Base-by-base conservation (phyloP, 2,329 filamentous ascomycete genomes). In the Alternaria infectoria region DNA sequence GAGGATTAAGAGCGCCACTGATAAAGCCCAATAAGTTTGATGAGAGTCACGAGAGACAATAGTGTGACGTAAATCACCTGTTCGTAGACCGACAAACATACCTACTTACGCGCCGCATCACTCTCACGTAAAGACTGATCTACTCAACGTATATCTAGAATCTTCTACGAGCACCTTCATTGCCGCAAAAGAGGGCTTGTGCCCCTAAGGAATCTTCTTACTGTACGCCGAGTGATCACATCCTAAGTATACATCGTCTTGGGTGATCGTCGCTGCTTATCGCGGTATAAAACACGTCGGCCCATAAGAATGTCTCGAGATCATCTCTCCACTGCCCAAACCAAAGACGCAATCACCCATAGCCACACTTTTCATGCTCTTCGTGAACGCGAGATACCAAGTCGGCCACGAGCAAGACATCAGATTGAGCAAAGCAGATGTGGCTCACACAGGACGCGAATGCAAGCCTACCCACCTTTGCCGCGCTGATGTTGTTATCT, bases 251-350 rank as follows among this genome's bases (percentile, higher is more conserved):
- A 40, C n/a, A 28, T 50, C 26, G n/a, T 30, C n/a, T 30, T 26
- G 25, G 12, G n/a, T 26, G 28, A 30, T 50, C n/a, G 28, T 28
- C 12, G 46, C n/a, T 50, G 28, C 25, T 30, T 17, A 30, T 30
- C 15, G 10, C 25, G 83, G 83, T 85, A 84, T 75, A 80, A 3
- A 83, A 83, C 62, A 79, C 83, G 17, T 47, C 3, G 81, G 81
- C 0, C 65, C 73, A 4, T 7, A 55, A 3, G 28, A 13, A 1
- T 75, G 70, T 0, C 59, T 83, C 1, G 1, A 7, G 0, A 36
- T 59, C 10, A 75, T 83, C 36, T 70, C 63, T 5, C 76, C 74
- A 0, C 57, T 83, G 2, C 77, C 85, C 1, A 73, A 81, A 54
- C 19, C 62, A 0, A 73, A 63, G 8, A 2, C 4, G 2, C 46